Conservation (phyloP, 2,329 filamentous ascomycete species). For the Fusarium sp. region DNA sequence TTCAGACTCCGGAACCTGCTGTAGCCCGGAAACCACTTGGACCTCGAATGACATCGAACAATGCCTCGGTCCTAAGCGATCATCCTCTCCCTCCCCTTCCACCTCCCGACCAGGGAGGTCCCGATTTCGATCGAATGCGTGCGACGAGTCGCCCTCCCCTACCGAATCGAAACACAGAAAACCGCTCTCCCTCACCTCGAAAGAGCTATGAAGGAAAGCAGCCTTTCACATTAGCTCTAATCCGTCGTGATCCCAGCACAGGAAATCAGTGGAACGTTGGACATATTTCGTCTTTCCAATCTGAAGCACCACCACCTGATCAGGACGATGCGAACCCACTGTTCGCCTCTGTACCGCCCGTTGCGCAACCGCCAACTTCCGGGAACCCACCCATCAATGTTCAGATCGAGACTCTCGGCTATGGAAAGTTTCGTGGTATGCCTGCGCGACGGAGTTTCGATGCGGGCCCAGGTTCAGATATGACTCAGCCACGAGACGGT, state of each 20-base stretch:
- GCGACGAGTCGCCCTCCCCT: not conserved
- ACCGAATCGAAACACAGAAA: not conserved
- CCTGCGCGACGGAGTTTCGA: conserved; percentile 52
- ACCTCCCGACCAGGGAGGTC: not conserved
- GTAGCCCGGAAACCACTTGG: conserved; percentile 45
- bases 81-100: conserved; percentile 24
- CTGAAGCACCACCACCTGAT: conserved; percentile 47
- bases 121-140: conserved; percentile 25
- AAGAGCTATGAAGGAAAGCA: conserved; percentile 48
- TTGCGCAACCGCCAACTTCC: conserved; percentile 21
- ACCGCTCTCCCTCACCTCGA: conserved; percentile 51
- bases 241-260: conserved; percentile 76
- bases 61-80: not conserved
- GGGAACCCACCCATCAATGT: conserved; percentile 59
- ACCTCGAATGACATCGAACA: conserved; percentile 32
- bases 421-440: conserved; percentile 65
- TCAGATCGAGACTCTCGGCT: conserved; percentile 64
- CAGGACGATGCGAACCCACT: conserved; percentile 33
- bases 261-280: conserved; percentile 81
- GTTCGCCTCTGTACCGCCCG: conserved; percentile 37
- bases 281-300: conserved; percentile 66
- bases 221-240: conserved; percentile 69
- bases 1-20: conserved; percentile 29
- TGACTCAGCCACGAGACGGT: conserved; percentile 24
- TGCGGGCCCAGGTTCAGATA: conserved; percentile 27